Conservation (phyloP, 2,329 filamentous ascomycete genomes). For the Stylonectria norvegica region DNA sequence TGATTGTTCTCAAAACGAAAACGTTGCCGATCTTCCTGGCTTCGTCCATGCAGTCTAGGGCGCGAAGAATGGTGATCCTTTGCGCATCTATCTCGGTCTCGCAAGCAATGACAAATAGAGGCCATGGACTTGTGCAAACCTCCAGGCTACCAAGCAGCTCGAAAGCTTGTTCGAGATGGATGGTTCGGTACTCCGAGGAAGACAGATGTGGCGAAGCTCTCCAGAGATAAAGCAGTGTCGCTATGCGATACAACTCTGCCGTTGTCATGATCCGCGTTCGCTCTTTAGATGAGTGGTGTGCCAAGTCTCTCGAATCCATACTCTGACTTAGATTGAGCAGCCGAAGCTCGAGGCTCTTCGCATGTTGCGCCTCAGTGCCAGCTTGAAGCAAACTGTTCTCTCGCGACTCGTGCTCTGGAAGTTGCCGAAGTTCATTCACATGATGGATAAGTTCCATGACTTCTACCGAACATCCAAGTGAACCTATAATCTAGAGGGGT, state of each 20-base stretch:
- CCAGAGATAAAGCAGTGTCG: conserved; percentile 42
- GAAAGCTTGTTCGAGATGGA: conserved; percentile 11
- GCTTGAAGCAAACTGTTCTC: no score
- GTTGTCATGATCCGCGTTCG: conserved; percentile 28
- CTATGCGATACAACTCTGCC: conserved; percentile 48
- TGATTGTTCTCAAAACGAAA: conserved; percentile 1
- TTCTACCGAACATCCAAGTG: conserved; percentile 45
- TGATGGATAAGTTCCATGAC: conserved; percentile 42
- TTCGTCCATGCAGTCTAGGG: conserved; percentile 4
- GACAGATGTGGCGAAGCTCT: conserved; percentile 22
- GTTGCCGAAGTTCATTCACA: conserved; percentile 40
- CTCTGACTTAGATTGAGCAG: no score
- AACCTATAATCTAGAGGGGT: conserved; percentile 42
- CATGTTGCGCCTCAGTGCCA: no score
- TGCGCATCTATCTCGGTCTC: conserved; percentile 41
- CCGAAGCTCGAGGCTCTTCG: no score
- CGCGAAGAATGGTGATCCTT: conserved; percentile 35
- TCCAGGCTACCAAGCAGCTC: conserved; percentile 32
- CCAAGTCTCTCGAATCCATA: no score
- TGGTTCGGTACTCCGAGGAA: conserved; percentile 5
- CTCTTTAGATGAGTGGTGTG: no score
- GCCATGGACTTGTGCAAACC: conserved; percentile 44
- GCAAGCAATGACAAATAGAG: conserved; percentile 43
- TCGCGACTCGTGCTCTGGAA: no score
- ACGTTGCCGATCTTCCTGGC: conserved; percentile 2